Conservation (phyloP, 257 asterid genomes). For the Lithospermum erythrorhizon region DNA sequence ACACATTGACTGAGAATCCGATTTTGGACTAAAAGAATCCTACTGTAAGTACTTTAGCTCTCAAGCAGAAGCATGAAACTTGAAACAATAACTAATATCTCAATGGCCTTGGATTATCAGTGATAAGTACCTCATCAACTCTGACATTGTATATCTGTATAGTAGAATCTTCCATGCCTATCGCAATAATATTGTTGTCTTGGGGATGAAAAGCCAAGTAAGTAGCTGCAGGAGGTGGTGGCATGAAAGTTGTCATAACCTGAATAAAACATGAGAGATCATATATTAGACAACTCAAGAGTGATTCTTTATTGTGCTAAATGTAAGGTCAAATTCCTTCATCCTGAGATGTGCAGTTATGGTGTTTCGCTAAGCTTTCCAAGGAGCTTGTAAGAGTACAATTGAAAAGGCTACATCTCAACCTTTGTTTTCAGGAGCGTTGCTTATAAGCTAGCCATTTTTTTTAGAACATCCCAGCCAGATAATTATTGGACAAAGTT, state of each 20-base stretch:
- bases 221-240: constrained; percentile 98
- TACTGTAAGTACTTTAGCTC: too few species aligned
- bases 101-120: background rate
- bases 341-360: background rate
- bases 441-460: background rate
- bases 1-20: too few species aligned
- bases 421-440: background rate
- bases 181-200: constrained; percentile 82
- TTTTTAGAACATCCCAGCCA: background rate
- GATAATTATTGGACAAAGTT: background rate
- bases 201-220: constrained; percentile 91
- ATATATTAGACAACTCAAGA: constrained; percentile 12
- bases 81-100: too few species aligned
- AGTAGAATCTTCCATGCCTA: constrained; percentile 91
- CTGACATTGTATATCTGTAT: constrained; percentile 83
- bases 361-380: constrained; percentile 1
- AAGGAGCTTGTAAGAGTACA: background rate
- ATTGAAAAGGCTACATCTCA: background rate
- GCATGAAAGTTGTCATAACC: constrained; percentile 99
- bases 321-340: background rate
- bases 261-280: constrained; percentile 21
- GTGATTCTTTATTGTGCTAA: constrained; percentile 1
- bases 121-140: constrained; percentile 70
- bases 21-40: too few species aligned
- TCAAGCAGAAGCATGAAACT: background rate